Evolutionary conservation across 176 grass and related monocot genomes (phyloP), one percentile per base, ranked within the genome.

Genomic region (Triticum urartu): DNA sequence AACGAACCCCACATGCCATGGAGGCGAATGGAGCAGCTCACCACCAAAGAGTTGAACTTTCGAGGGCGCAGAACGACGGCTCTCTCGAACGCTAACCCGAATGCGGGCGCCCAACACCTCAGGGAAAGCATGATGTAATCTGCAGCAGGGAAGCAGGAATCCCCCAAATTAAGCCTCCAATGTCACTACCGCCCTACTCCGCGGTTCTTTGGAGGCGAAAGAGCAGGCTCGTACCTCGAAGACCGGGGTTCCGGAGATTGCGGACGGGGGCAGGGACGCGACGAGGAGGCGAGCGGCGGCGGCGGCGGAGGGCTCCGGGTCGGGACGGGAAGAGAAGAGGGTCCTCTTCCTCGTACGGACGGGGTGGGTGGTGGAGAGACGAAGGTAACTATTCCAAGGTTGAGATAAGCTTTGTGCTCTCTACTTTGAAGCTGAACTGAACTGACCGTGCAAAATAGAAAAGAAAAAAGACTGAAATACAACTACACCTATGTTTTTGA

Each of bases 41-140:
- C 89, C 89, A 91, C 88, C 34, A 90, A 5, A 64, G 64, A 82
- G 70, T 18, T 78, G 79, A 86, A 83, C 64, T 83, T 90, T 33
- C 28, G 73, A 13, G 56, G 73, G 24, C 81, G 77, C 43, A 14
- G 4, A 7, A 30, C 5, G 9, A 39, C n/a, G 12, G 54, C 0
- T 35, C 15, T 58, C n/a, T 64, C 72, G 39, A 35, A 48, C 12
- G 34, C 30, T 54, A 69, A 5, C 32, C 72, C 56, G 72, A 86
- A 86, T 25, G 79, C 5, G 33, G 84, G 64, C 17, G 72, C 32
- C 4, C 50, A 75, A 13, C 72, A 90, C 26, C 84, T 79, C 84
- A 90, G 22, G 65, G 84, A 82, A 70, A 86, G 59, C 88, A 90
- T 90, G 28, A 5, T 72, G 33, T 26, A 43, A 70, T 77, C 71